Conservation (phyloP, 352 stramenopile genomes). For the Phytophthora vignae region DNA sequence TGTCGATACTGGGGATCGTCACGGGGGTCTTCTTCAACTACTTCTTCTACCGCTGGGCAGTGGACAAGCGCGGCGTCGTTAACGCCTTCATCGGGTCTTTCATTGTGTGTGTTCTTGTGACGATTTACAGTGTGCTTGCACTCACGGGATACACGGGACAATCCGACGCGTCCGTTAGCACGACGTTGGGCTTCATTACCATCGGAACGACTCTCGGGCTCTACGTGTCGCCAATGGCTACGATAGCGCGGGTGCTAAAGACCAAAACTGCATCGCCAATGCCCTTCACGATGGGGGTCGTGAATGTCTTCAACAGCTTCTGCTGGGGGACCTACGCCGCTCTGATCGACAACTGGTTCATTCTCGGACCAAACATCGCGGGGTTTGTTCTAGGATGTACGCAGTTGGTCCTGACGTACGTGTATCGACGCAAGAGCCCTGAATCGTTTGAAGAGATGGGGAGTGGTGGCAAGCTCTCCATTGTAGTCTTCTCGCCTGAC, state of each 20-base stretch:
- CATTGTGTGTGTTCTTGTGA: conserved; percentile 41
- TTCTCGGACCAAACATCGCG: conserved; percentile 42
- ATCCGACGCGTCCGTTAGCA: conserved; percentile 7
- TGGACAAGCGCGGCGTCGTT: conserved; percentile 31
- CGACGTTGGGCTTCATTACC: conserved; percentile 30
- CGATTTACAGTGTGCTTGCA: conserved; percentile 53
- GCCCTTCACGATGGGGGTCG: conserved; percentile 29
- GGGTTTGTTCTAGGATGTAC: conserved; percentile 33
- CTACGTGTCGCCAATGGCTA: conserved; percentile 55
- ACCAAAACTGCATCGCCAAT: conserved; percentile 34
- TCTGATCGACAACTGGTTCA: conserved; percentile 26
- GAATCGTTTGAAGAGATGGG: not conserved
- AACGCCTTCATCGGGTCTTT: conserved; percentile 28
- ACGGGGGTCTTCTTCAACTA: conserved; percentile 36
- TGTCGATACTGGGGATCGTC: conserved; percentile 38
- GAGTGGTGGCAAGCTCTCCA: not conserved
- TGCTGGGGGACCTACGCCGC: conserved; percentile 11
- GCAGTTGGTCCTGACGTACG: conserved; percentile 40
- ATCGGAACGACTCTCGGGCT: conserved; percentile 46
- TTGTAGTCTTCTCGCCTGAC: conserved; percentile 21
- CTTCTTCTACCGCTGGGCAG: conserved; percentile 51
- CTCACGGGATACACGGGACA: conserved; percentile 36
- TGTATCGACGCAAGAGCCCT: not conserved
- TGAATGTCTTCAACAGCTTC: conserved; percentile 23
- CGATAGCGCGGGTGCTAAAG: conserved; percentile 34